These are phyloP conservation scores for Mycena pura DNA, from an alignment of 768 basidiomycete species.

Conservation along the genomic window DNA sequence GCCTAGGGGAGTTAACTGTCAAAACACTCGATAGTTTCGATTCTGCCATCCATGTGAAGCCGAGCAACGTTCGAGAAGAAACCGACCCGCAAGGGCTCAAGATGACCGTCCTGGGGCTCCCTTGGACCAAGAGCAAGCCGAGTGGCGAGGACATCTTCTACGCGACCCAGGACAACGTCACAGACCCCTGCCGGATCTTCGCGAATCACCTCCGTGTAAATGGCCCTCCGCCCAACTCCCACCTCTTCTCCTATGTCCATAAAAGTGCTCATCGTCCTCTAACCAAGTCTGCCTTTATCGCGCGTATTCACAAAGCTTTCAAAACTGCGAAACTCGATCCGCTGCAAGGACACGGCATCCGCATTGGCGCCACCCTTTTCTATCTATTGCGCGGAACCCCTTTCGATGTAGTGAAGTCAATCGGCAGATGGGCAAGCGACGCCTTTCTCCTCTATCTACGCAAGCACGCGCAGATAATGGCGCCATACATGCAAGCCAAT, in stretches of 20 bases:
- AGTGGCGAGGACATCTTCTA: background rate
- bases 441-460: slow-evolving; percentile 37
- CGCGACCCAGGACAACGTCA: background rate
- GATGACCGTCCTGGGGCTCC: background rate
- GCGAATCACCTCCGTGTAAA: slow-evolving; percentile 40
- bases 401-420: slow-evolving; percentile 37
- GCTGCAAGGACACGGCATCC: slow-evolving; percentile 37
- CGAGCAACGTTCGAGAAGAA: background rate
- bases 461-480: slow-evolving; percentile 28
- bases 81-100: background rate
- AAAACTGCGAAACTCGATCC: slow-evolving; percentile 4
- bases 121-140: background rate
- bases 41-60: background rate
- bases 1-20: slow-evolving; percentile 1
- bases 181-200: slow-evolving; percentile 34
- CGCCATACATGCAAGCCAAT: slow-evolving; percentile 33
- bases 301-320: slow-evolving; percentile 19
- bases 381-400: slow-evolving; percentile 36
- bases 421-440: slow-evolving; percentile 41
- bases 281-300: slow-evolving; percentile 33
- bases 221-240: slow-evolving; percentile 25
- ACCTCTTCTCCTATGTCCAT: slow-evolving; percentile 39
- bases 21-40: background rate
- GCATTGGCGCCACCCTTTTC: slow-evolving; percentile 35
- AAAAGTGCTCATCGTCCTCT: slow-evolving; percentile 27